A percentile compares a stretch with the other conserved stretches of the same genome.
Evolutionary conservation across 768 basidiomycete genomes (phyloP).

Genomic region (Termitomyces sp.): DNA sequence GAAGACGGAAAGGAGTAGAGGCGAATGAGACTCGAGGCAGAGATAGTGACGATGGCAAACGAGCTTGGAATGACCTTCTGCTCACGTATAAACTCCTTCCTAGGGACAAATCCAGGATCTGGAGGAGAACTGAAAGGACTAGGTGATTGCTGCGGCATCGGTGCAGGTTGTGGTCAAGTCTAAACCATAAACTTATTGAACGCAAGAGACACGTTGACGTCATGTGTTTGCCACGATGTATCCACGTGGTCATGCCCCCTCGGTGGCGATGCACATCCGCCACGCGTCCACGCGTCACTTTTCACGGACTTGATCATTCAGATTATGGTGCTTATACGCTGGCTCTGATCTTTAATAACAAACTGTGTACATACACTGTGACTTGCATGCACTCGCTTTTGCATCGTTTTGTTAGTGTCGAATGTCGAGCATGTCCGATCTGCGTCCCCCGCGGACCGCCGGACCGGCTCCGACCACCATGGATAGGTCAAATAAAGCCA

Average conservation of each 20-base stretch:
- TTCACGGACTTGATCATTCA: no score
- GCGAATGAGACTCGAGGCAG: conserved; percentile 56
- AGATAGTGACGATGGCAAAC: conserved; percentile 68
- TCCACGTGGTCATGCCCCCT: conserved; percentile 8
- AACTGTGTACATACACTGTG: no score
- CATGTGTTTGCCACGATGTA: conserved; percentile 13
- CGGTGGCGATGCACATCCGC: conserved; percentile 12
- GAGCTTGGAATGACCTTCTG: conserved; percentile 43
- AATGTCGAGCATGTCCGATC: not conserved
- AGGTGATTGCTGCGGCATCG: conserved; percentile 13
- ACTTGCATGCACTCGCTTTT: not conserved
- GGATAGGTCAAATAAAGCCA: not conserved
- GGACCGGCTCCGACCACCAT: not conserved
- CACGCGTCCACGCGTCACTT: not conserved
- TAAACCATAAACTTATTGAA: not conserved
- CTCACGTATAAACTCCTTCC: conserved; percentile 69
- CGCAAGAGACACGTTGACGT: conserved; percentile 16
- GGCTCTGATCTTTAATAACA: not conserved
- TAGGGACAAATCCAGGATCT: conserved; percentile 53
- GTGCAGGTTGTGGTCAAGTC: not conserved
- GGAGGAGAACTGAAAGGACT: conserved; percentile 16
- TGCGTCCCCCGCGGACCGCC: conserved; percentile 8
- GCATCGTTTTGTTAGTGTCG: not conserved
- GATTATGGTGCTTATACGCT: no score
- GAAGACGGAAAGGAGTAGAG: conserved; percentile 62